Base-by-base conservation (phyloP, 306 rosid species). In the Cercis canadensis region DNA sequence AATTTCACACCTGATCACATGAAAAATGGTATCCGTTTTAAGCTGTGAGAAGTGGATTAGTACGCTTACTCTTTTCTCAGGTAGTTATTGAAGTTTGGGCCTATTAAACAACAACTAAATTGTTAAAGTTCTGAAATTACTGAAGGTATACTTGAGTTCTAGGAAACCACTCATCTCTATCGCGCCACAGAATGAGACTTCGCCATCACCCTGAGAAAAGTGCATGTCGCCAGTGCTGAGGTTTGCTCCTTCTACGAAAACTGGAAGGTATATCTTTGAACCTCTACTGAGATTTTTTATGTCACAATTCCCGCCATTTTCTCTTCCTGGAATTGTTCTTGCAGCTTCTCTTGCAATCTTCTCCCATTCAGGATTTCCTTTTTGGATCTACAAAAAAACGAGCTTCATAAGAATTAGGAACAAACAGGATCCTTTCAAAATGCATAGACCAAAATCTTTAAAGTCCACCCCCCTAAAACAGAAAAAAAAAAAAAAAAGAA, bases 121-220 rank as follows among this genome's bases (percentile, higher is more conserved):
- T 40, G 62, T 41, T 41, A 19, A 13, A 14, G 4, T 39, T 54
- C 54, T 45, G 4, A 11, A 51, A 63, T 21, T 36, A 33, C 13
- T 37, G 51, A 65, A 41, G 43, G 18, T 74, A 37, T 83, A 84
- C 97, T 93, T 90, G 56, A 94, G 96, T 70, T 93, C 96, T 16
- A 93, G 87, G 78, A 93, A 93, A 73, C 98, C 97, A 41, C 98
- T 93, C 98, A 93, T 93, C 81, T 93, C 97, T 36, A 93, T 93
- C 18, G 98, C 97, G 44, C 98, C 98, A 58, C 98, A 94, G 55
- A 90, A 84, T 15, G 97, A 72, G 72, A 94, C 81, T 80, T 94
- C 97, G 19, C 97, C 95, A 65, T 90, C 98, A 10, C 98, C 96
- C 83, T 90, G 94, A 34, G 97, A 93, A 61, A 93, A 93, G 68